phyloP scores from a whole-genome alignment of 495 filamentous ascomycete genomes.

The Delitschia confertaspora region DNA sequence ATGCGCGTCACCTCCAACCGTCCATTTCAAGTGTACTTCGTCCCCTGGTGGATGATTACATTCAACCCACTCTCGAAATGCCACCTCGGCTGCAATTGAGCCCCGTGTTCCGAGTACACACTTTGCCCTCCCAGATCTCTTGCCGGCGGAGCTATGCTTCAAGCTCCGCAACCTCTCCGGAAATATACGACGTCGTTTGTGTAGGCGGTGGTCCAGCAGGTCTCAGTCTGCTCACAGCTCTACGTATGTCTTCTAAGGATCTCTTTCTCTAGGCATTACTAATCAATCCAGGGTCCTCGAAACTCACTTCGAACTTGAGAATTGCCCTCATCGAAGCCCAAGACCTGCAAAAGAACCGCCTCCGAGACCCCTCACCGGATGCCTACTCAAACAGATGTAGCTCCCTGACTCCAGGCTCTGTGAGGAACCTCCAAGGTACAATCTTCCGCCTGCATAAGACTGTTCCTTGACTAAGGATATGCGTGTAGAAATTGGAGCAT shows the following conservation, averaged over 20 bases:
- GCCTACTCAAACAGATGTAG: constrained; percentile 88
- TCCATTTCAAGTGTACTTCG: no score
- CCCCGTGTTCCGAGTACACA: not conserved
- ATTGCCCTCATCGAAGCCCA: constrained; percentile 87
- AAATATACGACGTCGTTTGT: constrained; percentile 89
- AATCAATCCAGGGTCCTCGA: constrained; percentile 48
- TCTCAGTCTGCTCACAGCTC: constrained; percentile 73
- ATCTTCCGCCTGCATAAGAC: not conserved
- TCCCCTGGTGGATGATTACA: no score
- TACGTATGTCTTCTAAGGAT: constrained; percentile 50
- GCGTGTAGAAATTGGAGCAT: constrained; percentile 60
- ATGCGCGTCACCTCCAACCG: no score
- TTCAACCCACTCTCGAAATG: no score
- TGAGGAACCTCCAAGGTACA: constrained; percentile 36
- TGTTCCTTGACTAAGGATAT: constrained; percentile 37
- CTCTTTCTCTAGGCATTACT: not conserved
- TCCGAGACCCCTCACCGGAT: constrained; percentile 51
- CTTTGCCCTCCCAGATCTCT: not conserved
- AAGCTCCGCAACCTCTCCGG: constrained; percentile 31
- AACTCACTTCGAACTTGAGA: constrained; percentile 63
- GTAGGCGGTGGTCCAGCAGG: constrained; percentile 96
- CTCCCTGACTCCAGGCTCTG: constrained; percentile 82
- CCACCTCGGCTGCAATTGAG: constrained; percentile 19
- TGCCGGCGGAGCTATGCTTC: constrained; percentile 18
- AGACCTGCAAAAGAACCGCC: constrained; percentile 57